Conservation (phyloP, 306 rosid species). For the Castanopsis chinensis region DNA sequence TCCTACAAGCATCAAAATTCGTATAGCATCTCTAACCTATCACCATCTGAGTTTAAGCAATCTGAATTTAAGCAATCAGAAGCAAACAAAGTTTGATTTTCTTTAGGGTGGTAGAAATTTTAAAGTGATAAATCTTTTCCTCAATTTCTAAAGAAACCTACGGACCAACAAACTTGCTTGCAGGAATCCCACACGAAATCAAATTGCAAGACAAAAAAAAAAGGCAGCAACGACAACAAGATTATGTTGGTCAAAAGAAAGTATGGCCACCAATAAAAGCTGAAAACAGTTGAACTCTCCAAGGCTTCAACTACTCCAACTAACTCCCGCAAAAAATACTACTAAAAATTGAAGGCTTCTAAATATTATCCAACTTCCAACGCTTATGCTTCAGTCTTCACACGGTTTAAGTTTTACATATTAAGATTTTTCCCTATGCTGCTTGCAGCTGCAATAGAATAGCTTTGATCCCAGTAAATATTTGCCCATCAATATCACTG, state of each 20-base stretch:
- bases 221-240: not conserved
- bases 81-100: too few species aligned
- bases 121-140: too few species aligned
- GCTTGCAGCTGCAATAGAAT: too few species aligned
- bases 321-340: not conserved
- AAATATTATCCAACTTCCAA: conserved; percentile 20
- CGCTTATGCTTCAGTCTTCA: not conserved
- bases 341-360: not conserved
- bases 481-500: too few species aligned
- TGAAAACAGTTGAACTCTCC: not conserved
- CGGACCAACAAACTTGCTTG: conserved; percentile 1
- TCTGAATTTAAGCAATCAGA: too few species aligned
- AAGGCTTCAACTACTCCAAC: conserved; percentile 33
- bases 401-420: not conserved
- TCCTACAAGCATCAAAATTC: too few species aligned
- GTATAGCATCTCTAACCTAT: too few species aligned
- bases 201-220: not conserved
- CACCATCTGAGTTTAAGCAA: too few species aligned
- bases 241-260: not conserved
- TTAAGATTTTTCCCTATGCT: not conserved
- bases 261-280: conserved; percentile 30
- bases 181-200: not conserved
- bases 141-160: not conserved
- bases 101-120: too few species aligned
- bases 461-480: too few species aligned